These are phyloP conservation scores for Lodderomyces metapsilosis DNA, from an alignment of 1,139 yeast species.

Conservation along the genomic window DNA sequence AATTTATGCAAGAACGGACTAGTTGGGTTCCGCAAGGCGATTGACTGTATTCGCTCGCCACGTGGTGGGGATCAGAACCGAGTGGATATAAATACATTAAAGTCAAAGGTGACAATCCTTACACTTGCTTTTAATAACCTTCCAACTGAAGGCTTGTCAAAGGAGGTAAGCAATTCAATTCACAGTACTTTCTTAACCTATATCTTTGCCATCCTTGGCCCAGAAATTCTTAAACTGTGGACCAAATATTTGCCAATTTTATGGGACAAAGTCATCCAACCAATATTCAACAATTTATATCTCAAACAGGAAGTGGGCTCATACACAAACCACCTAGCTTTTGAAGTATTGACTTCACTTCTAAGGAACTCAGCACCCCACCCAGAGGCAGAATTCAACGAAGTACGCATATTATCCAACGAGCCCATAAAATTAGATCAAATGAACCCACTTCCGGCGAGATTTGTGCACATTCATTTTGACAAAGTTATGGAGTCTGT, in stretches of 20 bases:
- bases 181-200: constrained; percentile 32
- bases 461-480: constrained; percentile 34
- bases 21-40: constrained; percentile 20
- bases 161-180: constrained; percentile 29
- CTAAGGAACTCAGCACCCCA: constrained; percentile 21
- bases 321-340: constrained; percentile 28
- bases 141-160: constrained; percentile 16
- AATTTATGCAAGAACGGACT: constrained; percentile 36
- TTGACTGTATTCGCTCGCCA: constrained; percentile 19
- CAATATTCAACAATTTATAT: constrained; percentile 31
- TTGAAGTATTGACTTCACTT: constrained; percentile 22
- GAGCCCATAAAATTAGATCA: constrained; percentile 32
- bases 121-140: constrained; percentile 28
- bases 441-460: constrained; percentile 29
- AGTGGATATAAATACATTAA: constrained; percentile 19
- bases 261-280: constrained; percentile 41
- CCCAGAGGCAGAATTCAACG: constrained; percentile 24
- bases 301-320: constrained; percentile 28
- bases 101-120: constrained; percentile 29
- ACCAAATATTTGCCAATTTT: constrained; percentile 29
- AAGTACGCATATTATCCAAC: constrained; percentile 32
- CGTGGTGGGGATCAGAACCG: constrained; percentile 15
- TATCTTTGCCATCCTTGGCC: constrained; percentile 32
- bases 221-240: constrained; percentile 19
- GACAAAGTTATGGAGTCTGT: constrained; percentile 32